Base-by-base conservation (phyloP, 768 basidiomycete species). In the Kwoniella dejecticola region DNA sequence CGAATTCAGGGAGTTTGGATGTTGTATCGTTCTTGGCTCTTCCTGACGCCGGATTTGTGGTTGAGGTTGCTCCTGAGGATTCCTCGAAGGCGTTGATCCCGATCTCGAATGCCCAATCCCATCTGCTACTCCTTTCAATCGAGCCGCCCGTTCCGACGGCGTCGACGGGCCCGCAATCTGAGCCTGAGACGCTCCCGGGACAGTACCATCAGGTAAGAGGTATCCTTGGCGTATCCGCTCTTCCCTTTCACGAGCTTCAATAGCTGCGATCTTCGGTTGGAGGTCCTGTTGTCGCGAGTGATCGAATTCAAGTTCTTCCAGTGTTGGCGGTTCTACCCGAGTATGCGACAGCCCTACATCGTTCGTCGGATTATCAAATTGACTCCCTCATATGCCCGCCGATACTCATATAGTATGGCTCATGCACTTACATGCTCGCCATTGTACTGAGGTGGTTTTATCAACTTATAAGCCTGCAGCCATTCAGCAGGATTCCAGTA, bases 171-270 rank as follows among this genome's bases (percentile, higher is more conserved):
- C 56, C 6, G 62, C 41, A 31, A 63, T 52, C 19, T 44, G 36
- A 13, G 47, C 8, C 23, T 17, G 52, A 24, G n/a, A n/a, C n/a
- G 27, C 21, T 38, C 29, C n/a, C n/a, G 46, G 36, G 17, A 41
- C 17, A 21, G 29, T 46, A 40, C 62, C 33, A 40, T 64, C 67
- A 8, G 61, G 48, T 49, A 62, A 41, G 7, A 71, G 40, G 42
- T 75, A 75, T 40, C 74, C 74, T 45, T 75, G 74, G 15, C 74
- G 64, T 19, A 75, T 75, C 44, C 74, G 52, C 40, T 75, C 74
- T 23, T 55, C 71, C n/a, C 55, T 41, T 54, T 75, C 74, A 0
- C 74, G 48, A n/a, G 53, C 59, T 57, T 72, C 74, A 24, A 75
- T 75, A 0, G 69, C 71, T 1, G 64, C 59, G 4, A 75, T 63